A percentile compares a stretch with the other conserved stretches of the same genome.
Conservation (phyloP, 1,139 yeast species). For the Sugiyamaella paludigena region DNA sequence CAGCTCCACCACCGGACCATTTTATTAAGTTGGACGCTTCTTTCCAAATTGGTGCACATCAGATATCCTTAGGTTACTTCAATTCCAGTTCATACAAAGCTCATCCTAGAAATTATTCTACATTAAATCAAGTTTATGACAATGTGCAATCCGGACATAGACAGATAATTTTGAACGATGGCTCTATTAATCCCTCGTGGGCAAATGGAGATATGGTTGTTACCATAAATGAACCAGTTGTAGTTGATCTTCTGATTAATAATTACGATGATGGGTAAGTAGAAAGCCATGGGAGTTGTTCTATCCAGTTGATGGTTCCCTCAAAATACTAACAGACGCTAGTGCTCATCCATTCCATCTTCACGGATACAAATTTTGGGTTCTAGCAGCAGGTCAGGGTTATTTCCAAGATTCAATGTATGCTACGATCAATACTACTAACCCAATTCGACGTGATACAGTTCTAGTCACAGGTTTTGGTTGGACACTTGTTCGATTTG, state of each 20-base stretch:
- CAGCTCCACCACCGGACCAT: conserved; percentile 28
- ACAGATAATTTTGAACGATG: conserved; percentile 48
- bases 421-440: conserved; percentile 37
- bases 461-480: conserved; percentile 59
- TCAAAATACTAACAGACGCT: conserved; percentile 2
- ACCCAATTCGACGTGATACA: conserved; percentile 65
- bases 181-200: conserved; percentile 47
- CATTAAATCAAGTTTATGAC: conserved; percentile 43
- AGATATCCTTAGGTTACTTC: conserved; percentile 48
- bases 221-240: conserved; percentile 47
- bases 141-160: conserved; percentile 37
- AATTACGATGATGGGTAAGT: conserved; percentile 65
- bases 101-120: conserved; percentile 43
- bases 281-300: not conserved
- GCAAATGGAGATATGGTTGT: conserved; percentile 37
- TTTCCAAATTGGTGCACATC: conserved; percentile 48
- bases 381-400: conserved; percentile 49
- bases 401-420: conserved; percentile 46
- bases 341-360: conserved; percentile 85
- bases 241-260: conserved; percentile 69
- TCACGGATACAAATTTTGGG: conserved; percentile 83
- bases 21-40: conserved; percentile 34
- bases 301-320: not conserved
- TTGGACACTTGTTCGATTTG: conserved; percentile 56
- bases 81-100: conserved; percentile 52